phyloP scores from a whole-genome alignment of 352 stramenopile genomes.

The Thraustochytrium striatum region DNA sequence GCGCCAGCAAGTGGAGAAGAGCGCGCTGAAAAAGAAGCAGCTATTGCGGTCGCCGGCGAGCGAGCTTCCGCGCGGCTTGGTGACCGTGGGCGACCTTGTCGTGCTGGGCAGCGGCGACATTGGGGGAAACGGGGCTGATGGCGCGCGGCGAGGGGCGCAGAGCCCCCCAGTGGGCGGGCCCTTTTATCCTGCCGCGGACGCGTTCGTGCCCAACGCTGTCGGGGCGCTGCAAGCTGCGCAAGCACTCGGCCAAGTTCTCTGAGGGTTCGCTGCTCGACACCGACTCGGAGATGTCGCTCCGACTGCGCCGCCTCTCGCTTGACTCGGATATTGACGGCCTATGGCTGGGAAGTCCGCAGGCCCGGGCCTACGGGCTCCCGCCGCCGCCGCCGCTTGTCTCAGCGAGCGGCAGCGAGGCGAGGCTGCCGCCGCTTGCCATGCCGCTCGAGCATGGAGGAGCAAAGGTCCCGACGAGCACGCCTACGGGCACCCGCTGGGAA shows the following conservation, averaged over 20 bases:
- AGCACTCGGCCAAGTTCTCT: not conserved
- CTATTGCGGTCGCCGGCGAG: not conserved
- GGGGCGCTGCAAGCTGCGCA: not conserved
- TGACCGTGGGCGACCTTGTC: not conserved
- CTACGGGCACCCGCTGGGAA: no score
- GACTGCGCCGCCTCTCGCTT: no score
- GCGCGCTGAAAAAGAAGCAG: constrained; percentile 1
- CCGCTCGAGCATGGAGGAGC: no score
- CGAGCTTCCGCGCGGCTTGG: not conserved
- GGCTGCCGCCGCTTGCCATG: no score
- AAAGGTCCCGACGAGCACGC: no score
- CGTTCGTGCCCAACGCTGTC: not conserved
- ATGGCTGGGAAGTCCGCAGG: no score
- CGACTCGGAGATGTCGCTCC: no score
- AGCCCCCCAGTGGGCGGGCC: no score
- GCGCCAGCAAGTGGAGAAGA: constrained; percentile 33
- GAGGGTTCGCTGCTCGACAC: not conserved
- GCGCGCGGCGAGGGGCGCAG: not conserved
- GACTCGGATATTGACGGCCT: no score
- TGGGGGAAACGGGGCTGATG: not conserved
- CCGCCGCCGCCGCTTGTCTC: no score
- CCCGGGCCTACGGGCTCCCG: no score
- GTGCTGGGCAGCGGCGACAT: not conserved
- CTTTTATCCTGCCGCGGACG: not conserved
- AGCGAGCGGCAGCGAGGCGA: no score